Evolutionary conservation across 2,329 filamentous ascomycete species (phyloP), one percentile per base, ranked within the genome.

Genomic region (Curvularia sp.): DNA sequence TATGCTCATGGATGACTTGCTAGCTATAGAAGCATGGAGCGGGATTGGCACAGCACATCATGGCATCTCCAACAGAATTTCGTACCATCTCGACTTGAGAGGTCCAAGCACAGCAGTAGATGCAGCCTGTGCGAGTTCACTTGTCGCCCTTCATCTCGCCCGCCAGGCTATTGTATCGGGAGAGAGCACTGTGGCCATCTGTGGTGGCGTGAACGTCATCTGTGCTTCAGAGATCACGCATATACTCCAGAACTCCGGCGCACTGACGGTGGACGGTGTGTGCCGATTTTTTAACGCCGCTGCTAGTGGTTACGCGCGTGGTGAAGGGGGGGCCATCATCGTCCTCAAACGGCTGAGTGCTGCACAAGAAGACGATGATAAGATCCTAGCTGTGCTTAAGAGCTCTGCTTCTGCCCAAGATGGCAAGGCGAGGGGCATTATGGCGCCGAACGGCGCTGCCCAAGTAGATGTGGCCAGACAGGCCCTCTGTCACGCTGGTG

Each of bases 241-340:
- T 0, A 68, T 80, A 13, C 67, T 81, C 15, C 73, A 72, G 3
- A 73, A 71, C 1, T 81, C 75, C 0, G 71, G 73, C 3, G 82
- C 83, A 49, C 62, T 84, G 0, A 80, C 76, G 12, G 72, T 75
- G 0, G 80, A 78, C 3, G 81, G 82, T 0, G 72, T 60, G 18
- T 74, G 66, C 22, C 58, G 64, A 48, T 75, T 72, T 33, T 79
- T 75, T 58, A 87, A 88, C 64, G 71, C 79, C 18, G 78, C 80
- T 1, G 88, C 85, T 20, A 84, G 85, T 57, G 88, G 88, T 0
- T 90, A 89, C 66, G 86, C 84, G 0, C 80, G 87, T 31, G 88
- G 87, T 1, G 88, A 90, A 66, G 88, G 87, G 0, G 79, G 85
- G 12, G 65, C 53, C 3, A 62, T 65, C 15, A 46, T 77, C 4